Evolutionary conservation across 768 basidiomycete species (phyloP).

Genomic region (Kwoniella sp.): DNA sequence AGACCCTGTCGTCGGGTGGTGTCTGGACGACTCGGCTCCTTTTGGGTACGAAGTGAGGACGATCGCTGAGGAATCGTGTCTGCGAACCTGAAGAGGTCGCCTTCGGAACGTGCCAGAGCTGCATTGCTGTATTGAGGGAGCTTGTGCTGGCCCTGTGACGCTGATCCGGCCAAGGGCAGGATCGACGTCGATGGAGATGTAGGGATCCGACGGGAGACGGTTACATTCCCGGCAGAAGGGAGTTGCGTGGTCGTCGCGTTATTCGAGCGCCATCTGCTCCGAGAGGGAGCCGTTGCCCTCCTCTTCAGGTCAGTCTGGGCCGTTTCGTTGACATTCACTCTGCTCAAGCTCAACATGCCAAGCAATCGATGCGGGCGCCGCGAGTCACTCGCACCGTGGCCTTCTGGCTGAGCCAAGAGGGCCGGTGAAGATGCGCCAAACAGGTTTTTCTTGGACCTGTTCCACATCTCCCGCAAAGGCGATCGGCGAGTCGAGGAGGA

Average conservation of each 20-base stretch:
- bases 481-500: neutral
- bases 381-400: too few species aligned
- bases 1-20: constrained; percentile 1
- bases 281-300: too few species aligned
- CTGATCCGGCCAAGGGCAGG: neutral
- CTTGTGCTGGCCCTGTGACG: too few species aligned
- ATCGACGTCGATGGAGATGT: constrained; percentile 9
- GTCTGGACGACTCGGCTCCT: too few species aligned
- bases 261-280: too few species aligned
- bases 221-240: too few species aligned
- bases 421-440: constrained; percentile 7
- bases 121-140: constrained; percentile 1
- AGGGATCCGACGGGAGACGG: too few species aligned
- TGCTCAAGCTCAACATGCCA: too few species aligned
- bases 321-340: too few species aligned
- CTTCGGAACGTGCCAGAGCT: constrained; percentile 3
- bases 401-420: neutral
- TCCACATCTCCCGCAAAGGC: constrained; percentile 11
- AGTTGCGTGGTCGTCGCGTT: too few species aligned
- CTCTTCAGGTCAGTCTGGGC: too few species aligned
- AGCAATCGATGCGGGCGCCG: too few species aligned
- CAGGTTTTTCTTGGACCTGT: constrained; percentile 8
- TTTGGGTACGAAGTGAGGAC: neutral
- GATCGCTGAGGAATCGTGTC: neutral
- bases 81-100: neutral